Conservation (phyloP, 73 alveolate genomes). For the Symbiodinium pilosum region DNA sequence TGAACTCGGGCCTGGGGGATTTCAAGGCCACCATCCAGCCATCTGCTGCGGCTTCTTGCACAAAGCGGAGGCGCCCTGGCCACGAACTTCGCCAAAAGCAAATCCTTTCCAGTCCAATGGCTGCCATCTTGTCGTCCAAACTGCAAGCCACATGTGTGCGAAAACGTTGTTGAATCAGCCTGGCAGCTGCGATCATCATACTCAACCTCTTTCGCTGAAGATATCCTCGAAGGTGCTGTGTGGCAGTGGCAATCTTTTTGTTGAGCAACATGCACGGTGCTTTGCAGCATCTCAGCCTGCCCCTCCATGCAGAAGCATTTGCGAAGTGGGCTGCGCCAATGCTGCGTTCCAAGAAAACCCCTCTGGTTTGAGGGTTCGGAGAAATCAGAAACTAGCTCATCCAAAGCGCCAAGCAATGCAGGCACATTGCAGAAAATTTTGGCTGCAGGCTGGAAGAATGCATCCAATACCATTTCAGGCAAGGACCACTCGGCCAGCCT, state of each 20-base stretch:
- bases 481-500: conserved; percentile 43
- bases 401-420: conserved; percentile 39
- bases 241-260: conserved; percentile 34
- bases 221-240: conserved; percentile 32
- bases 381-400: conserved; percentile 31
- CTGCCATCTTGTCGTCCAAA: conserved; percentile 62
- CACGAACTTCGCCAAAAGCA: conserved; percentile 42
- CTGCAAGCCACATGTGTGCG: conserved; percentile 42
- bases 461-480: conserved; percentile 28
- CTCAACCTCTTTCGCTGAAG: conserved; percentile 56
- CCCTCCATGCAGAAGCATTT: conserved; percentile 43
- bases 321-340: conserved; percentile 57
- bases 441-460: conserved; percentile 46
- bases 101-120: conserved; percentile 42
- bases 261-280: conserved; percentile 25
- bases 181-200: conserved; percentile 50
- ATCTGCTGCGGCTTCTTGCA: conserved; percentile 47
- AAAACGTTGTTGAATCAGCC: conserved; percentile 21
- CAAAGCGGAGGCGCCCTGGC: conserved; percentile 49
- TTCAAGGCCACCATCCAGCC: conserved; percentile 69
- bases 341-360: conserved; percentile 33
- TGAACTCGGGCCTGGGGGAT: conserved; percentile 26
- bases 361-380: not conserved
- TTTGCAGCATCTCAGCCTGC: conserved; percentile 66
- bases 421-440: conserved; percentile 40